Evolutionary conservation across 2,329 filamentous ascomycete genomes (phyloP).

Genomic region (Pyricularia pennisetigena): DNA sequence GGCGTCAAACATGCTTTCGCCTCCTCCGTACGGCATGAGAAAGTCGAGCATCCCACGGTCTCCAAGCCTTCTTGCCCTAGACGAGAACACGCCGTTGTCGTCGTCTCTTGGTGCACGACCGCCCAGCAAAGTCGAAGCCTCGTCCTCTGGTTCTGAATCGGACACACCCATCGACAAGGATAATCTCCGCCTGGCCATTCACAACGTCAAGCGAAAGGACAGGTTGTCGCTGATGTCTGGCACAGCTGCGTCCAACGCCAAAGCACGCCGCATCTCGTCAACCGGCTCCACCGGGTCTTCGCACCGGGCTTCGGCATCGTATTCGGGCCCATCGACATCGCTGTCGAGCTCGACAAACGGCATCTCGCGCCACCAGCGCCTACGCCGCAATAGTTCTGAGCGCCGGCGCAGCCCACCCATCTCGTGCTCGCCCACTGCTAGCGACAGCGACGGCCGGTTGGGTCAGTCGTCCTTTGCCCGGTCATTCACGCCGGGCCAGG

Average conservation of each 20-base stretch:
- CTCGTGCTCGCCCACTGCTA: constrained; percentile 33
- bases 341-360: constrained; percentile 43
- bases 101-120: constrained; percentile 4
- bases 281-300: background rate
- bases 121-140: background rate
- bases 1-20: constrained; percentile 38
- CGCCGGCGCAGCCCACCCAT: constrained; percentile 43
- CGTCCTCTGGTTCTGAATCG: constrained; percentile 24
- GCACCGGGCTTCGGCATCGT: constrained; percentile 19
- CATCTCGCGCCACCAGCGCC: constrained; percentile 35
- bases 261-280: constrained; percentile 26
- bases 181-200: constrained; percentile 45
- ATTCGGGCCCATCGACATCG: constrained; percentile 23
- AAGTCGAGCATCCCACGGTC: constrained; percentile 19
- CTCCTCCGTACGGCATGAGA: constrained; percentile 11
- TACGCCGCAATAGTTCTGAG: constrained; percentile 37
- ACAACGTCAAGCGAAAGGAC: constrained; percentile 38
- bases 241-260: constrained; percentile 23
- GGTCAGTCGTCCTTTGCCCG: constrained; percentile 4
- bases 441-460: constrained; percentile 15
- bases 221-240: constrained; percentile 29
- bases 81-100: constrained; percentile 41
- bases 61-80: constrained; percentile 24
- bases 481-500: constrained; percentile 42
- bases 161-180: constrained; percentile 41